Evolutionary conservation across 805 yeast genomes (phyloP).

Genomic region (Nakazawaea holstii): DNA sequence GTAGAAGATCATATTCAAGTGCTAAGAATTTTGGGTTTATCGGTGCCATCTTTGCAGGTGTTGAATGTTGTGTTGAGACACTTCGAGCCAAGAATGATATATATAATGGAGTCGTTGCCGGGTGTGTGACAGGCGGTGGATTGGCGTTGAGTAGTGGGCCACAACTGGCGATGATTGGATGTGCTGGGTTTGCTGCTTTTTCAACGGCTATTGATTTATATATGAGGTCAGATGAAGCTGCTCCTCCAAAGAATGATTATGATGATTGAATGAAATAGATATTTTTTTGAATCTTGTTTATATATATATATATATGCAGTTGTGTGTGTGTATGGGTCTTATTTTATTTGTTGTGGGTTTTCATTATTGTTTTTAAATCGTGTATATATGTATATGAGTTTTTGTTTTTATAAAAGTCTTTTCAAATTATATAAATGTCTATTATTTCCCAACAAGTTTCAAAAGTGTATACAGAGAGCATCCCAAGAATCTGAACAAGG

Average conservation of each 20-base stretch:
- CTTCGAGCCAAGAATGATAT: constrained; percentile 86
- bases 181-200: constrained; percentile 97
- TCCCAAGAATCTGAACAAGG: constrained; percentile 77
- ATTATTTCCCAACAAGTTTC: constrained; percentile 4
- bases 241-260: constrained; percentile 86
- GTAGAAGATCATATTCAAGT: constrained; percentile 74
- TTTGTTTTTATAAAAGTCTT: background rate
- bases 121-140: constrained; percentile 96
- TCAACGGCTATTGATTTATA: constrained; percentile 85
- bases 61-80: constrained; percentile 85
- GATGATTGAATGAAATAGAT: constrained; percentile 42
- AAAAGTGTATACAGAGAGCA: constrained; percentile 42
- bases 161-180: constrained; percentile 83
- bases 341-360: background rate
- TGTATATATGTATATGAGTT: background rate
- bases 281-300: background rate
- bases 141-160: constrained; percentile 92
- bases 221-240: constrained; percentile 74
- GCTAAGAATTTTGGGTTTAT: constrained; percentile 94
- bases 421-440: background rate
- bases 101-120: constrained; percentile 88
- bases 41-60: constrained; percentile 88
- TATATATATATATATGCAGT: no score
- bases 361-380: background rate
- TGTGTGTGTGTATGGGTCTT: background rate